These are phyloP conservation scores for Fusarium sp. DNA, from an alignment of 2,329 filamentous ascomycete species.

Conservation along the genomic window DNA sequence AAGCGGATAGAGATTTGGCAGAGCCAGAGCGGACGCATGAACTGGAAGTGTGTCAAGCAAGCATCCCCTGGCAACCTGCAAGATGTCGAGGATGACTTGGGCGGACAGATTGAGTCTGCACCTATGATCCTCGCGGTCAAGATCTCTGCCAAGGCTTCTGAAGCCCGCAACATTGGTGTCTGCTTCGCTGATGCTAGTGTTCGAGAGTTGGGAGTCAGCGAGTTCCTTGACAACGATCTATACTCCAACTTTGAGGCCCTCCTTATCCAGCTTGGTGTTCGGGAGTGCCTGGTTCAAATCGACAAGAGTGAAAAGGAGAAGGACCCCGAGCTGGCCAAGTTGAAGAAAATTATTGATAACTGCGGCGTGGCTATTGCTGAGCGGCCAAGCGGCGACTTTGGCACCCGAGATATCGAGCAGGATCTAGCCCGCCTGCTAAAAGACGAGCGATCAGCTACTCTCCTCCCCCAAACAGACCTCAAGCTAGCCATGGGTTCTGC, in stretches of 20 bases:
- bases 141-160: slow-evolving; percentile 85
- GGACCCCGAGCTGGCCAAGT: slow-evolving; percentile 88
- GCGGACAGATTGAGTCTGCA: slow-evolving; percentile 85
- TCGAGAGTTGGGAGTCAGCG: slow-evolving; percentile 93
- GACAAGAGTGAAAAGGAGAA: slow-evolving; percentile 86
- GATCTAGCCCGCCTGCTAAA: slow-evolving; percentile 89
- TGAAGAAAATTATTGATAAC: slow-evolving; percentile 89
- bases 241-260: slow-evolving; percentile 98
- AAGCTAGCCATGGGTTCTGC: slow-evolving; percentile 97
- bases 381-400: slow-evolving; percentile 81
- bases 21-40: slow-evolving; percentile 79
- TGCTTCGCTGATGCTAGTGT: slow-evolving; percentile 99
- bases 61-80: slow-evolving; percentile 97
- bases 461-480: slow-evolving; percentile 88
- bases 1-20: slow-evolving; percentile 94
- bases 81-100: slow-evolving; percentile 95
- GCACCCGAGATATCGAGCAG: slow-evolving; percentile 92
- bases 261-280: slow-evolving; percentile 94
- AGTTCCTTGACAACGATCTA: slow-evolving; percentile 98
- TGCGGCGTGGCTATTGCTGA: slow-evolving; percentile 93
- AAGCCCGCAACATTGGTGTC: slow-evolving; percentile 89
- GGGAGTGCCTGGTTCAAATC: slow-evolving; percentile 88
- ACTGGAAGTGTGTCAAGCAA: slow-evolving; percentile 92
- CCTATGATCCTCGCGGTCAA: slow-evolving; percentile 97
- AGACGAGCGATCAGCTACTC: slow-evolving; percentile 81